Evolutionary conservation across 208 protist species (phyloP).

Genomic region (Giardia duodenalis): DNA sequence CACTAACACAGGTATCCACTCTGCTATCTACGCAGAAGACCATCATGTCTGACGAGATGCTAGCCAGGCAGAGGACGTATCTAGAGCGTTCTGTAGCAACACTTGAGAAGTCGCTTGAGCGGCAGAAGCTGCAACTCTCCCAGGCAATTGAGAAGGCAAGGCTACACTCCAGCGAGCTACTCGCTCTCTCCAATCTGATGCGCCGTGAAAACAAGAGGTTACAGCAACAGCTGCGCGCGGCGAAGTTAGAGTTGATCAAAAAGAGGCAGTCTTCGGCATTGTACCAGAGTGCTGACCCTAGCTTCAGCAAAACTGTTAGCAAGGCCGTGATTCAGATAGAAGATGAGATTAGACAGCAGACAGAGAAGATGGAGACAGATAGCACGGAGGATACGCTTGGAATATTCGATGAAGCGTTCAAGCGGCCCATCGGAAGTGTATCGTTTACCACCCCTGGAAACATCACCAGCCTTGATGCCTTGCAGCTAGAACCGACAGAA

Average conservation of each 20-base stretch:
- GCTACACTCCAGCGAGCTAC: not conserved
- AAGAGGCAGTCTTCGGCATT: not conserved
- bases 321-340: not conserved
- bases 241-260: constrained; percentile 10
- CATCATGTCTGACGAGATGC: not conserved
- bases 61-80: constrained; percentile 7
- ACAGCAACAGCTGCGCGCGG: constrained; percentile 6
- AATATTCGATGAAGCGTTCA: too few relatives aligned
- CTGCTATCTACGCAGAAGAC: not conserved
- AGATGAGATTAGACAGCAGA: not conserved
- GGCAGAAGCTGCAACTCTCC: not conserved
- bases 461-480: too few relatives aligned
- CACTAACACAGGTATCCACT: too few relatives aligned
- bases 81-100: constrained; percentile 21
- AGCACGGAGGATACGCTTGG: too few relatives aligned
- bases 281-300: not conserved
- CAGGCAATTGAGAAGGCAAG: constrained; percentile 7
- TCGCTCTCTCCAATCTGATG: constrained; percentile 11
- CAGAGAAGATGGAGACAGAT: not conserved
- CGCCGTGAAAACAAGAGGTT: constrained; percentile 14
- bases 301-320: not conserved
- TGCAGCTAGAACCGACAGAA: too few relatives aligned
- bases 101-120: not conserved
- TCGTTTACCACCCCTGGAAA: too few relatives aligned
- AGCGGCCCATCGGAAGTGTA: too few relatives aligned